Evolutionary conservation across 805 yeast species (phyloP).

Genomic region (Saccharomycopsis fibuligera): DNA sequence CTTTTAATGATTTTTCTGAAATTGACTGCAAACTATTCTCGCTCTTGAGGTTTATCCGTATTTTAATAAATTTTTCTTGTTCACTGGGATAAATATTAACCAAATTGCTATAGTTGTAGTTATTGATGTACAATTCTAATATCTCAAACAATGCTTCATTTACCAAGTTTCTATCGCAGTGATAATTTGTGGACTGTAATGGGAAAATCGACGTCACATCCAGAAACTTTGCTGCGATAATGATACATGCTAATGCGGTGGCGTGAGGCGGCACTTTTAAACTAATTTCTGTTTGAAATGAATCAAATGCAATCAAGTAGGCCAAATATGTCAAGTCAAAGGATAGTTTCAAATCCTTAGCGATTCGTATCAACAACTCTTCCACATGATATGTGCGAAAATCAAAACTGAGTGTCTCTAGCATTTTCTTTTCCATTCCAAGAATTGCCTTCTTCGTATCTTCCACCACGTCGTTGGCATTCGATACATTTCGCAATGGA

Average conservation of each 20-base stretch:
- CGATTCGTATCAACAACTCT: conserved; percentile 55
- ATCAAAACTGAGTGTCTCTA: conserved; percentile 77
- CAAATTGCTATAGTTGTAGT: conserved; percentile 44
- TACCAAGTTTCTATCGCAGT: conserved; percentile 30
- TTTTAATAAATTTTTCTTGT: conserved; percentile 32
- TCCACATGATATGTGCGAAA: conserved; percentile 66
- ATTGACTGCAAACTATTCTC: conserved; percentile 28
- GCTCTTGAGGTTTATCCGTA: conserved; percentile 41
- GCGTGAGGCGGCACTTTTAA: conserved; percentile 70
- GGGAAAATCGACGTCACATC: conserved; percentile 28
- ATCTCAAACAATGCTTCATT: conserved; percentile 50
- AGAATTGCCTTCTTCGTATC: conserved; percentile 51
- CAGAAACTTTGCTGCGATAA: conserved; percentile 49
- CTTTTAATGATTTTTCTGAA: conserved; percentile 28
- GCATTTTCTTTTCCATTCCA: conserved; percentile 58
- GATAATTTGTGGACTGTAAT: conserved; percentile 25
- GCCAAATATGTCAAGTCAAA: conserved; percentile 47
- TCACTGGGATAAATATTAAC: conserved; percentile 33
- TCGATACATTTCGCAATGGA: conserved; percentile 27
- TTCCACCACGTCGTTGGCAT: conserved; percentile 31
- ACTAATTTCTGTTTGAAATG: conserved; percentile 60
- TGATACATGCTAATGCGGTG: conserved; percentile 62
- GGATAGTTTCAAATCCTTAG: conserved; percentile 42
- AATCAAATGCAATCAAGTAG: conserved; percentile 76
- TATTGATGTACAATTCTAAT: conserved; percentile 55